Evolutionary conservation across 371 early-diverging fungal species (phyloP).

Genomic region (Apophysomyces variabilis): DNA sequence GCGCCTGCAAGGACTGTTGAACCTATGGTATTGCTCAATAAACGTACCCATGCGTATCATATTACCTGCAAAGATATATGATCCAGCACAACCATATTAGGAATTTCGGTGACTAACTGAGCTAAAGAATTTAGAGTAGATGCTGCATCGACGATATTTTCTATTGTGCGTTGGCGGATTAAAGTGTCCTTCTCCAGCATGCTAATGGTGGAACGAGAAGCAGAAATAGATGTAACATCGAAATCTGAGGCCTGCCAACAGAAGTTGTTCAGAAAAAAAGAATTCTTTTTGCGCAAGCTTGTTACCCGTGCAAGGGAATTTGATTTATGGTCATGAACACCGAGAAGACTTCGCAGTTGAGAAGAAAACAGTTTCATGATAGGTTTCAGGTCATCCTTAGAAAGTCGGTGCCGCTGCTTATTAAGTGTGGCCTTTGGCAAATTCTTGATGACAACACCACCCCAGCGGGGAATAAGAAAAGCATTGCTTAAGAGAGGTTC

Average conservation of each 20-base stretch:
- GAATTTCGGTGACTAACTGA: slow-evolving; percentile 76
- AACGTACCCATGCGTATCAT: slow-evolving; percentile 1
- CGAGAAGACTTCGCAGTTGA: slow-evolving; percentile 83
- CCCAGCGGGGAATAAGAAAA: slow-evolving; percentile 93
- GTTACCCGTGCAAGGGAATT: not conserved
- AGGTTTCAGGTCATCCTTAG: slow-evolving; percentile 64
- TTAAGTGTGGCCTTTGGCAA: slow-evolving; percentile 26
- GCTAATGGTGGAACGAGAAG: slow-evolving; percentile 42
- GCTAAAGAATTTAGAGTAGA: slow-evolving; percentile 80
- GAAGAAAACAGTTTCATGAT: slow-evolving; percentile 77
- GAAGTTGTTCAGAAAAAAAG: not conserved
- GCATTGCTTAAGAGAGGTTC: slow-evolving; percentile 65
- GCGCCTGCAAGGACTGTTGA: slow-evolving; percentile 38
- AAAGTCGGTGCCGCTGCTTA: slow-evolving; percentile 29
- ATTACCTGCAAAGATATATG: slow-evolving; percentile 71
- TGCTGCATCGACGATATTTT: slow-evolving; percentile 74
- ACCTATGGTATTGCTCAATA: slow-evolving; percentile 21
- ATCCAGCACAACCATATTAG: slow-evolving; percentile 92
- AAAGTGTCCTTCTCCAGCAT: slow-evolving; percentile 79
- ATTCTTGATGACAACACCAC: slow-evolving; percentile 85
- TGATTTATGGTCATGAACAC: slow-evolving; percentile 59
- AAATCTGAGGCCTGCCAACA: slow-evolving; percentile 14
- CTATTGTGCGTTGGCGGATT: slow-evolving; percentile 65
- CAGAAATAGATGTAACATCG: slow-evolving; percentile 16
- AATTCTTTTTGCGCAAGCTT: not conserved